Evolutionary conservation across 306 rosid genomes (phyloP), one percentile per base, ranked within the genome.

Genomic region (Lathyrus sativus): DNA sequence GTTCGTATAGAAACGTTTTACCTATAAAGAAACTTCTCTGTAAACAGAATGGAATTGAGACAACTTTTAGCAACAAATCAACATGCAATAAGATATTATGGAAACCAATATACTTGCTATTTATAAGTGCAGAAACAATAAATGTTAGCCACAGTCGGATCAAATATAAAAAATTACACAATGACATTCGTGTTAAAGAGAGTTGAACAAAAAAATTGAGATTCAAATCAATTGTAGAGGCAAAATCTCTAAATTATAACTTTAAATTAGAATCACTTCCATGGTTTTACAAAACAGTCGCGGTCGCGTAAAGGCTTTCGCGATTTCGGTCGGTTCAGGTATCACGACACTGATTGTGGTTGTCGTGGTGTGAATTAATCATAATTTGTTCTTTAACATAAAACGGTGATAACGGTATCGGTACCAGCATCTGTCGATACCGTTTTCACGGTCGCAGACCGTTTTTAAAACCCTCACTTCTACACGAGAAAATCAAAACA

Each of bases 1-100:
- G 64, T 73, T 59, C 71, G 80, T 55, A 74, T 58, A 62, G 42
- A 76, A 56, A 61, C 33, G 43, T 4, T n/a, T 19, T 56, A 13
- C 29, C 14, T 22, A 45, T 33, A 22, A 15, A 62, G 73, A 63
- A 63, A 74, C 41, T 41, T 24, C 48, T 73, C 73, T 76, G 76
- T 9, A 43, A 68, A 48, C 49, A 72, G 9, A 68, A 57, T 6
- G 29, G 38, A 68, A 55, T 46, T 33, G 45, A 55, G 69, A 37
- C 24, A 70, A 37, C 26, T 5, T 15, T 72, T 7, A 53, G 55
- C 26, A 55, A 39, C 31, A 51, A 57, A 71, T 65, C 64, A 35
- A 71, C 41, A 65, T 24, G 44, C 18, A 58, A 65, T 45, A 42
- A 65, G 57, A 65, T 51, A 8, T 33, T 44, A 53, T 62, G 74